Evolutionary conservation across 148 eudicot genomes (phyloP), one percentile per base, ranked within the genome.

Genomic region (Heliamphora exappendiculata): DNA sequence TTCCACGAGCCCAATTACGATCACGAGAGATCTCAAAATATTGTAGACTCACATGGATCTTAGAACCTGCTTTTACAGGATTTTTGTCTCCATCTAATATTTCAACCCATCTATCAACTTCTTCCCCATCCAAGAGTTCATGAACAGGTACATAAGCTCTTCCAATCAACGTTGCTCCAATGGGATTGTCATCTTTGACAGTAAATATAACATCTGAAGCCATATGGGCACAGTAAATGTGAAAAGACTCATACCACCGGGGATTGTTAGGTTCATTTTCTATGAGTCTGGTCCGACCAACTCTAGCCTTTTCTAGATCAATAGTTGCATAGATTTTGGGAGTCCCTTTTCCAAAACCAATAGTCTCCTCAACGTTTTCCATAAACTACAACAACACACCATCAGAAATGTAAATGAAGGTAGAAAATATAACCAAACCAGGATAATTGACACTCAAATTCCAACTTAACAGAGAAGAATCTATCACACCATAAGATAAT

Each of bases 211-310:
- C 82, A 66, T 87, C 58, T 26, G 90, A 73, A 51, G 93, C 93
- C 80, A 71, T 57, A 74, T 91, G 96, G 16, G 86, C 96, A 67
- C 91, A 89, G 77, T 91, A 91, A 42, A 91, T 84, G 76, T 89
- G 96, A 77, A 91, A 91, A n/a, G 93, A 86, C 77, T 91, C 96
- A 13, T 86, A 77, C 96, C 96, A 91, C 78, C 84, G 80, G 13
- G 96, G 96, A 79, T 85, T 89, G 67, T 70, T 73, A 7, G 93
- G 85, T 76, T 89, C 87, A 60, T 89, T 83, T 50, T 89, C 90
- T 31, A 91, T 81, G 60, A 85, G 64, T 84, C 93, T 85, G 49
- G 96, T 91, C 47, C 96, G 81, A 29, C 93, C 96, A 79, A 83
- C 96, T 78, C 96, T 85, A 73, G 90, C 86, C 78, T 77, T 91